These are phyloP conservation scores for Trichosporon sp. DNA, from an alignment of 1,284 basidiomycete species.

Conservation along the genomic window DNA sequence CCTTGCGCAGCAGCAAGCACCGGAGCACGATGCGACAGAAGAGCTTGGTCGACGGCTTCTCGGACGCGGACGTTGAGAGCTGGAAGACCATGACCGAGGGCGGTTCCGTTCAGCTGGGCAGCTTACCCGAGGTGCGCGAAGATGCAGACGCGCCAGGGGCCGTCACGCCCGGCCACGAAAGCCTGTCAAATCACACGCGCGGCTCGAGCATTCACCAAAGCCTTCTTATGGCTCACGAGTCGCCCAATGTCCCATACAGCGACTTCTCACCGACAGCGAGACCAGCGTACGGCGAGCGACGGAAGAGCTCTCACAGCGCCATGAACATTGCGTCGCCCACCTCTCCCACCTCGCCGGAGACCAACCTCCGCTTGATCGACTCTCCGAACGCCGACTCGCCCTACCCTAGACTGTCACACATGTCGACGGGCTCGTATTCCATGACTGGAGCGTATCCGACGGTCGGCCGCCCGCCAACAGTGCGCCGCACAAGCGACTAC, in stretches of 20 bases:
- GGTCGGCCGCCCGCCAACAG: neutral
- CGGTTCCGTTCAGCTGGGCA: constrained; percentile 27
- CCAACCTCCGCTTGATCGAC: constrained; percentile 1
- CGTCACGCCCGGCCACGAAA: neutral
- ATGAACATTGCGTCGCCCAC: neutral
- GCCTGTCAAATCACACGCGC: constrained; percentile 12
- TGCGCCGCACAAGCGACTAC: constrained; percentile 3
- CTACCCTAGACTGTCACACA: neutral
- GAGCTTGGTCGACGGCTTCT: constrained; percentile 45
- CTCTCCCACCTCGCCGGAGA: neutral
- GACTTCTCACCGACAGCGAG: neutral
- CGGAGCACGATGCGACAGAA: constrained; percentile 38
- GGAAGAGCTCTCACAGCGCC: neutral
- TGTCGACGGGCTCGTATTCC: neutral
- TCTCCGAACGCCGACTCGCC: neutral
- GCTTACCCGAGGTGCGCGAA: constrained; percentile 28
- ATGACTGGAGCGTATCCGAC: constrained; percentile 32
- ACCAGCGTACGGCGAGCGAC: neutral
- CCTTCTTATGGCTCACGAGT: neutral
- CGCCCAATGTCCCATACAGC: neutral
- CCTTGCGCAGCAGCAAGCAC: constrained; percentile 37
- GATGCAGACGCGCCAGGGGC: constrained; percentile 16
- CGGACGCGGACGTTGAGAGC: constrained; percentile 41
- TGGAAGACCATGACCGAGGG: constrained; percentile 34
- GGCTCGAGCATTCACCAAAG: constrained; percentile 13